Conservation (phyloP, 2,329 filamentous ascomycete genomes). For the Arthrobotrys iridis region DNA sequence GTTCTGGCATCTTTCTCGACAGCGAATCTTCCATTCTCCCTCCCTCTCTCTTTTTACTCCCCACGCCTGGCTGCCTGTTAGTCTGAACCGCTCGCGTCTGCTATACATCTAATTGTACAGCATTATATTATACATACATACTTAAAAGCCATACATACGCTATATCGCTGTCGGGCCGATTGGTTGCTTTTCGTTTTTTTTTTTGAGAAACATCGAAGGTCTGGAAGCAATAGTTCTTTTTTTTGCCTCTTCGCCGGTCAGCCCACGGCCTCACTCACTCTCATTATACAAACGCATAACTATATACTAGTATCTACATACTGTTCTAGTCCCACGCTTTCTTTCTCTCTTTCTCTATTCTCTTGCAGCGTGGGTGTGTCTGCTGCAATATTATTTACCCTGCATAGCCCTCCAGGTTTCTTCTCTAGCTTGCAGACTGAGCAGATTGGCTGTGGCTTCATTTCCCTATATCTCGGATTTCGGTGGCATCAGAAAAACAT, state of each 20-base stretch:
- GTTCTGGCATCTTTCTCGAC: constrained; percentile 16
- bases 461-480: neutral
- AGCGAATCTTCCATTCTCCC: neutral
- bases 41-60: neutral
- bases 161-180: neutral
- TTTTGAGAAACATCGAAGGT: neutral
- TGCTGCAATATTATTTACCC: constrained; percentile 16
- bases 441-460: neutral
- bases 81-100: constrained; percentile 3
- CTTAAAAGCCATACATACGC: neutral
- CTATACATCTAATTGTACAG: neutral
- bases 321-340: constrained; percentile 4
- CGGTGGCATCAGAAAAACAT: constrained; percentile 38
- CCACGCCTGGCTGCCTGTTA: constrained; percentile 12
- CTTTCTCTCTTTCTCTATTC: constrained; percentile 14
- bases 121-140: neutral
- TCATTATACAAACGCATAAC: neutral
- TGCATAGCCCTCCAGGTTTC: constrained; percentile 3
- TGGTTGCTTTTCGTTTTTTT: no score
- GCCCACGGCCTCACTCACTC: constrained; percentile 25
- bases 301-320: neutral
- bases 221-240: neutral
- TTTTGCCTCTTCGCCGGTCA: constrained; percentile 36
- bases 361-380: constrained; percentile 38
- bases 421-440: neutral